Evolutionary conservation across 257 asterid species (phyloP).

Genomic region (Striga asiatica): DNA sequence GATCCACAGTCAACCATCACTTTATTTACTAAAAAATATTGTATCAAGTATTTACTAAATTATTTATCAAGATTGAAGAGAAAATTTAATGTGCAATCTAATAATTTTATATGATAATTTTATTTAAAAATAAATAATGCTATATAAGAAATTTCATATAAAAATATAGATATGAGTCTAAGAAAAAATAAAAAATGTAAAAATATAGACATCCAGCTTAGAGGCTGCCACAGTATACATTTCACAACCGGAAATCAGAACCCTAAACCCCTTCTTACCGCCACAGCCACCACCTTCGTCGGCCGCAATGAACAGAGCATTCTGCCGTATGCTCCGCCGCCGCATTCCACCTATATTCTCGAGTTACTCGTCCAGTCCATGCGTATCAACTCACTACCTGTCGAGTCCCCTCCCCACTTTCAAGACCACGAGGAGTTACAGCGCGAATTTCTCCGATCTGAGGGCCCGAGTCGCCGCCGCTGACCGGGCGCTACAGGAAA

Average conservation of each 20-base stretch:
- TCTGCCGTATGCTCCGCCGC: constrained; percentile 26
- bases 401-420: constrained; percentile 4
- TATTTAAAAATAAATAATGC: too few relatives aligned
- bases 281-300: constrained; percentile 13
- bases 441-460: constrained; percentile 4
- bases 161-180: too few relatives aligned
- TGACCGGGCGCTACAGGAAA: constrained; percentile 27
- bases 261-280: constrained; percentile 14
- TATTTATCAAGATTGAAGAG: too few relatives aligned
- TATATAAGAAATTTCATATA: too few relatives aligned
- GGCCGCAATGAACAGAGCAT: constrained; percentile 24
- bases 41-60: too few relatives aligned
- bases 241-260: background rate
- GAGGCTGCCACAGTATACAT: too few relatives aligned
- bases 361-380: constrained; percentile 6
- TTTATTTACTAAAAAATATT: too few relatives aligned
- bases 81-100: too few relatives aligned
- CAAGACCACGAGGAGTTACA: constrained; percentile 17
- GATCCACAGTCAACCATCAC: too few relatives aligned
- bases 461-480: constrained; percentile 23
- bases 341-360: constrained; percentile 13
- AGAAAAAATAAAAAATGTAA: too few relatives aligned
- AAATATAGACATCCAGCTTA: too few relatives aligned
- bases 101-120: too few relatives aligned
- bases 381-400: background rate